Evolutionary conservation across 1,284 basidiomycete species (phyloP), one percentile per base, ranked within the genome.

Genomic region (Cryptococcus deneoformans): DNA sequence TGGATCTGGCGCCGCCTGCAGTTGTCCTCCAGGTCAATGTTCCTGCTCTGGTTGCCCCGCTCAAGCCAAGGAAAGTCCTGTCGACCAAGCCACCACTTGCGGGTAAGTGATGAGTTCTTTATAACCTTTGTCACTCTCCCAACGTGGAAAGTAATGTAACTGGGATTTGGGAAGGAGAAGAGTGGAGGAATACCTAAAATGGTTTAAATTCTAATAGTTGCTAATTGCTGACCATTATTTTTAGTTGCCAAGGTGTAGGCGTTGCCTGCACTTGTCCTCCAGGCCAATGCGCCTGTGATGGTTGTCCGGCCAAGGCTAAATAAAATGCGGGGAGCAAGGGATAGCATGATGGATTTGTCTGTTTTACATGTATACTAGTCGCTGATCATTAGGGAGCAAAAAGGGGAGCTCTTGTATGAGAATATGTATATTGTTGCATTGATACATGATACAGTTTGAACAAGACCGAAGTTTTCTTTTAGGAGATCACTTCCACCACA

Each of bases 21-120:
- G 52, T 11, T 71, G 69, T 46, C 52, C 57, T n/a, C 64, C 67
- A 9, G 67, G 66, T 35, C 10, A 58, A 44, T 69, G 68, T 57
- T 53, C 59, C 20, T 70, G 68, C 57, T 53, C 42, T 36, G 53
- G 60, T 53, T 65, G 63, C 49, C 53, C 64, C 34, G 35, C 44
- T 34, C 24, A 54, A 16, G 54, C 60, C 11, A 50, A 46, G 52
- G 42, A 54, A 20, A 38, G 34, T 24, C 14, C 12, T 20, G 46
- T 6, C 20, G 20, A 12, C 6, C 11, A 20, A 47, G 34, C 20
- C 34, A 29, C 46, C 44, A 54, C 51, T 14, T 52, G 51, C 43
- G 51, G 52, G 52, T 58, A 53, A 39, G 50, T 20, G 9, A 5
- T 44, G n/a, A 42, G 11, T 44, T 8, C 14, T n/a, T 44, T 11